Evolutionary conservation across 2,329 filamentous ascomycete genomes (phyloP).

Genomic region (Cercospora sp.): DNA sequence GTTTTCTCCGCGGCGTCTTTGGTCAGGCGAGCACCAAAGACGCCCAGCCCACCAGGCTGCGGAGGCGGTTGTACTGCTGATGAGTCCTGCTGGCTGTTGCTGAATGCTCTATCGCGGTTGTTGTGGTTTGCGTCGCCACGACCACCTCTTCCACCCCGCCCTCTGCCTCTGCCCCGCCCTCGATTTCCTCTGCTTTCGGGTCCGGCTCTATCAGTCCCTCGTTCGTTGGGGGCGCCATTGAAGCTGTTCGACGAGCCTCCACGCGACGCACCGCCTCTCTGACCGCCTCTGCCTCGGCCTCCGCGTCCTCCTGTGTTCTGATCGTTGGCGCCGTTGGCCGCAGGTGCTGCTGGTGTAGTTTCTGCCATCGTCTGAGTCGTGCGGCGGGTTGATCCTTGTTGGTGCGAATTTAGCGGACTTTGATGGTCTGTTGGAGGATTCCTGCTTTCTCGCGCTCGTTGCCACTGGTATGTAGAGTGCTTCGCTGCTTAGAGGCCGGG

Average conservation of each 20-base stretch:
- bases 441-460: not conserved
- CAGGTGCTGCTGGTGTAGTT: slow-evolving; percentile 16
- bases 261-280: slow-evolving; percentile 25
- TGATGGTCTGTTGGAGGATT: not conserved
- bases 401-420: not conserved
- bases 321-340: slow-evolving; percentile 9
- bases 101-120: slow-evolving; percentile 39
- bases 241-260: slow-evolving; percentile 17
- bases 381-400: slow-evolving; percentile 3
- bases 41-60: slow-evolving; percentile 39
- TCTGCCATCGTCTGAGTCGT: slow-evolving; percentile 20
- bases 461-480: not conserved
- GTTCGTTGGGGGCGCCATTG: slow-evolving; percentile 18
- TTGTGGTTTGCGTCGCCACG: slow-evolving; percentile 27
- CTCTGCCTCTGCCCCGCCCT: slow-evolving; percentile 32
- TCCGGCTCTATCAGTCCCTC: slow-evolving; percentile 15
- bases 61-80: slow-evolving; percentile 41
- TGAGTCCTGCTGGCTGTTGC: slow-evolving; percentile 30
- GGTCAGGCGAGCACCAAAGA: slow-evolving; percentile 50
- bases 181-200: slow-evolving; percentile 19
- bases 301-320: slow-evolving; percentile 17
- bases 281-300: slow-evolving; percentile 28
- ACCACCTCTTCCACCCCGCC: slow-evolving; percentile 38
- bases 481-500: not conserved
- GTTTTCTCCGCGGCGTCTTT: slow-evolving; percentile 46